A percentile compares a stretch with the other conserved stretches of the same genome.
Conservation (phyloP, 2,329 filamentous ascomycete species). For the Ophiosphaerella korrae region DNA sequence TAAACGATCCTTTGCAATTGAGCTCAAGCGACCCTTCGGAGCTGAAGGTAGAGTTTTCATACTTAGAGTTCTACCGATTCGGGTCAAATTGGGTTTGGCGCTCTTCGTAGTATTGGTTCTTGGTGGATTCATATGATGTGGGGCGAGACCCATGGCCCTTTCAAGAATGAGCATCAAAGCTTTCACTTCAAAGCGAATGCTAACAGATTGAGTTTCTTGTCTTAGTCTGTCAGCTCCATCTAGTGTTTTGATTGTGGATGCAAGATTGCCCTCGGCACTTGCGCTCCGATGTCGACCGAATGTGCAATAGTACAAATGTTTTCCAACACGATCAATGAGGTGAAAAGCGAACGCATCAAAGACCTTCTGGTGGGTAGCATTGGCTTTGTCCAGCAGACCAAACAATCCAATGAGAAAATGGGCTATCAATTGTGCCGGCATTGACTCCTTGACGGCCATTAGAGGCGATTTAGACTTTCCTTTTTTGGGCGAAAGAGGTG, state of each 20-base stretch:
- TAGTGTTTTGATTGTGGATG: constrained; percentile 9
- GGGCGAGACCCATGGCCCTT: constrained; percentile 47
- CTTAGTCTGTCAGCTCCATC: constrained; percentile 2
- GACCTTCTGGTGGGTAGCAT: constrained; percentile 44
- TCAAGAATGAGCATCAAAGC: constrained; percentile 51
- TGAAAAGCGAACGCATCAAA: constrained; percentile 53
- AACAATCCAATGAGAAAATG: constrained; percentile 46
- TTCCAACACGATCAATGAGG: constrained; percentile 48
- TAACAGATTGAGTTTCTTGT: constrained; percentile 27
- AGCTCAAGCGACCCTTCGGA: constrained; percentile 40
- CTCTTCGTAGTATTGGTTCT: constrained; percentile 11
- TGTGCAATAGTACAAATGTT: constrained; percentile 45
- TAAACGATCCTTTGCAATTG: constrained; percentile 49
- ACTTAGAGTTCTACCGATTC: constrained; percentile 30
- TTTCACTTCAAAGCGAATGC: constrained; percentile 45
- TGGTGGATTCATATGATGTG: constrained; percentile 41
- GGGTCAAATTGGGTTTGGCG: neutral
- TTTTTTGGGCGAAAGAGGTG: constrained; percentile 6
- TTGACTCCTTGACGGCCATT: constrained; percentile 24
- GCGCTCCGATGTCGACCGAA: constrained; percentile 43
- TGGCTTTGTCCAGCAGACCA: constrained; percentile 42
- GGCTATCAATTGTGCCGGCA: constrained; percentile 32
- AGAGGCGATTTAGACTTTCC: constrained; percentile 10
- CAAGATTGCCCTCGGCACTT: constrained; percentile 36
- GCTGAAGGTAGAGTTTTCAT: constrained; percentile 26